Evolutionary conservation across 805 yeast genomes (phyloP), one percentile per base, ranked within the genome.

Genomic region (Lachancea sp.): DNA sequence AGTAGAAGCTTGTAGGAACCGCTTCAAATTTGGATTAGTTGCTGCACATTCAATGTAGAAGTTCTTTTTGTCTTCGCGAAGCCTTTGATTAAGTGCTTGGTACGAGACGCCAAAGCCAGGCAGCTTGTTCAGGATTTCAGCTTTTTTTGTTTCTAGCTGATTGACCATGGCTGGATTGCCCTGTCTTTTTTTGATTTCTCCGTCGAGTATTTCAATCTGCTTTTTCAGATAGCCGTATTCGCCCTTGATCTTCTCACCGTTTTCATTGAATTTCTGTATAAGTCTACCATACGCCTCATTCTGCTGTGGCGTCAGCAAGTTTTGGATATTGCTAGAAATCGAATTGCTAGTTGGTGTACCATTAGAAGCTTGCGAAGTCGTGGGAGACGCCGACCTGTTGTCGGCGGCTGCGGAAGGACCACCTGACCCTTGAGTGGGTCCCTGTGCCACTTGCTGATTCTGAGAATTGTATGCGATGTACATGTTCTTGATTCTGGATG

Each of bases 401-500:
- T 29, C 39, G 12, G 29, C 29, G 38, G 16, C 33, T 30, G 15
- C 38, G 15, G 35, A 2, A 5, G 36, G 16, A 13, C 30, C 30
- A 18, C 42, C 22, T 11, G 40, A 31, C 19, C 40, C 40, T 18
- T 51, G 52, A 29, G 44, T 55, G 34, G 29, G 52, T 41, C 41
- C 56, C 41, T 45, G 54, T 5, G 54, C 56, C 5, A 52, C 51
- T 40, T 49, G 62, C 46, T 54, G 61, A 42, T 54, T 52, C 45
- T 49, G 64, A 51, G 51, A 71, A 69, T 46, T 74, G 51, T 74
- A 77, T 41, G 72, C 74, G 37, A 78, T 64, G 52, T 82, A 66
- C 24, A 81, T 67, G 33, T 74, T 74, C 55, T 77, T 80, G 47
- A 82, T 77, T 40, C 72, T 72, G 32, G 80, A 78, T 3, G 86